phyloP scores from a whole-genome alignment of 75 land plant genomes.

The Pseudotsuga menziesii region DNA sequence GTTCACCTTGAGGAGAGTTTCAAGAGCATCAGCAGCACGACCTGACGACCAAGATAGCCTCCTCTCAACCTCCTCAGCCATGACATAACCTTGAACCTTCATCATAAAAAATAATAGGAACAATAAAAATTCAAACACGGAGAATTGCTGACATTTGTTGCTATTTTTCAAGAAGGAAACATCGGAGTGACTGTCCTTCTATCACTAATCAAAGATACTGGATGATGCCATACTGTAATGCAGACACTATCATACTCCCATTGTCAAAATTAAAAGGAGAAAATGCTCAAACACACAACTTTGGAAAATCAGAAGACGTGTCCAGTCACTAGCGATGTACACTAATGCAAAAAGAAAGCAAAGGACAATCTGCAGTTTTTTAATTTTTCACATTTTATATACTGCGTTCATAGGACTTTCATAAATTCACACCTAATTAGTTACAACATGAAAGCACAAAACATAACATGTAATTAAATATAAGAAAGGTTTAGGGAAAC shows the following conservation, averaged over 20 bases:
- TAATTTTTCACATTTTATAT: too few relatives aligned
- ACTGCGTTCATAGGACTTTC: too few relatives aligned
- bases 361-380: too few relatives aligned
- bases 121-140: neutral
- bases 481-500: neutral
- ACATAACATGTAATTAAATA: neutral
- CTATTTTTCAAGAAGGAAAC: neutral
- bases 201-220: neutral
- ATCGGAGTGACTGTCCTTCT: neutral
- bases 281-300: neutral
- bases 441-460: neutral
- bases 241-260: neutral
- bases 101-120: neutral
- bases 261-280: neutral
- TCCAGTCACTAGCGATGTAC: too few relatives aligned
- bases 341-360: too few relatives aligned
- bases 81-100: slow-evolving; percentile 81
- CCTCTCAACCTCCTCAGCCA: slow-evolving; percentile 65
- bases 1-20: slow-evolving; percentile 61
- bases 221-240: slow-evolving; percentile 6
- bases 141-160: neutral
- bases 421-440: neutral
- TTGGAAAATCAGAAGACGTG: neutral
- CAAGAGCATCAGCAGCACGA: slow-evolving; percentile 81
- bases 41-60: slow-evolving; percentile 78